These are phyloP conservation scores for Puccinia coronata DNA, from an alignment of 1,284 basidiomycete genomes.

Conservation along the genomic window DNA sequence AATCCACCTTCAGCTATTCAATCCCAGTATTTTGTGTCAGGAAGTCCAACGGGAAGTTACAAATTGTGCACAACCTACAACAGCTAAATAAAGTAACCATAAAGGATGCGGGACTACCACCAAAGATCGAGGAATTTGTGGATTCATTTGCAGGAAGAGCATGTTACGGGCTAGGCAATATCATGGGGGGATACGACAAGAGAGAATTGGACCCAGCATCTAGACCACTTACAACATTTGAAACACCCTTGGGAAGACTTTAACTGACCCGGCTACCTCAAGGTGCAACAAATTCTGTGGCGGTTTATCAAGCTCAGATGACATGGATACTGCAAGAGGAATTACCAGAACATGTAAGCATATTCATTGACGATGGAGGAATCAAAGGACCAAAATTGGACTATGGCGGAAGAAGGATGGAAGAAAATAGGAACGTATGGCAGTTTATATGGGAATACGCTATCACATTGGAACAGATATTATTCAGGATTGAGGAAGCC, in stretches of 20 bases:
- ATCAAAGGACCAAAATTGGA: constrained; percentile 24
- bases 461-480: constrained; percentile 8
- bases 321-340: constrained; percentile 22
- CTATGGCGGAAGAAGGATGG: background rate
- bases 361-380: constrained; percentile 35
- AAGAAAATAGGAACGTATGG: too few relatives aligned
- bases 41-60: constrained; percentile 13
- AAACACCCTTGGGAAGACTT: constrained; percentile 13
- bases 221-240: background rate
- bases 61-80: constrained; percentile 1
- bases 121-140: background rate
- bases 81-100: constrained; percentile 7
- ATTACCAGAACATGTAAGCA: constrained; percentile 1
- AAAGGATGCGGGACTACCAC: constrained; percentile 10
- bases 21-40: constrained; percentile 7
- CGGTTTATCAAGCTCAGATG: constrained; percentile 24
- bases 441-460: constrained; percentile 35
- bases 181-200: background rate
- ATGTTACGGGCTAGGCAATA: background rate
- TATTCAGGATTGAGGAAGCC: constrained; percentile 37
- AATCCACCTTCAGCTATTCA: constrained; percentile 10
- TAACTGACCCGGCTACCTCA: background rate
- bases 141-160: constrained; percentile 5
- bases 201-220: background rate
- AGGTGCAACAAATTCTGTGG: constrained; percentile 10